Evolutionary conservation across 192 early-diverging fungal genomes (phyloP), one percentile per base, ranked within the genome.

Genomic region (Entrophospora sp.): DNA sequence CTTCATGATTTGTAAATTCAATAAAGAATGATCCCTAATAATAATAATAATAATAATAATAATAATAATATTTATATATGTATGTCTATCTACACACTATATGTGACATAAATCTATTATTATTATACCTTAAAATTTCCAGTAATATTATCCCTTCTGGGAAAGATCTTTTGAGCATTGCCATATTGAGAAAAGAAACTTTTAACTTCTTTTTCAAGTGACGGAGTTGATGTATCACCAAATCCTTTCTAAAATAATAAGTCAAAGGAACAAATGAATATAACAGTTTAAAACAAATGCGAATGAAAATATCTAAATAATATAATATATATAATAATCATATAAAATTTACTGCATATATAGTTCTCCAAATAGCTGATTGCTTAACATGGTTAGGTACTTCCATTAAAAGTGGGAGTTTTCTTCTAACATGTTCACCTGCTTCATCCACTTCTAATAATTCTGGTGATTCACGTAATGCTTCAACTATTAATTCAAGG

Each of bases 401-500:
- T n/a, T 22, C 16, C 40, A 45, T 28, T 16, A 27, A 16, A n/a
- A 45, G 24, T 55, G 52, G 66, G 68, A 61, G 16, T 57, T 55
- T 48, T 80, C 79, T 18, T 69, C 83, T 76, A 30, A 86, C 74
- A 14, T 76, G 73, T 2, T 67, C 44, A 6, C 66, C 70, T 43
- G 75, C 71, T 10, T 73, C 82, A 66, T 74, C 78, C 16, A 86
- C 74, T 69, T 86, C 81, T 28, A 83, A 64, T 60, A 85, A 24
- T 16, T 73, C 69, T 37, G 70, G 66, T n/a, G 74, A 83, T 67
- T 78, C 76, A 28, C 75, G 71, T 4, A 86, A 61, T 8, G 84
- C 83, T 22, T 75, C 79, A 32, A 83, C 70, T 45, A 85, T 75
- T 38, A 75, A 53, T 16, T 57, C 68, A 53, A 45, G 44, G 51